Conservation (phyloP, 1,139 yeast genomes). For the Kurtzmaniella quercitrusa region DNA sequence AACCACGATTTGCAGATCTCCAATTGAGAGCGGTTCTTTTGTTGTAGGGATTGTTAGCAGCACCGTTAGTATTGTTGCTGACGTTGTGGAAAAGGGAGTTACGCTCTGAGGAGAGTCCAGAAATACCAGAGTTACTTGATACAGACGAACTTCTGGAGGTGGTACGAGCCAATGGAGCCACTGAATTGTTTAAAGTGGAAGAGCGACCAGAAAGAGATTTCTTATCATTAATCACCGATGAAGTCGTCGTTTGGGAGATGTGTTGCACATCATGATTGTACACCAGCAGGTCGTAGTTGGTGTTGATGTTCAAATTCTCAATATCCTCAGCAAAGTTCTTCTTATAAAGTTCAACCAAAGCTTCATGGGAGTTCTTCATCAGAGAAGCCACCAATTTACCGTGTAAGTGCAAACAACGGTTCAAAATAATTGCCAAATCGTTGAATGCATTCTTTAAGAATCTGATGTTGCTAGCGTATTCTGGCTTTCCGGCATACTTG, state of each 20-base stretch:
- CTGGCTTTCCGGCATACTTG: slow-evolving; percentile 36
- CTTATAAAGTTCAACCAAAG: slow-evolving; percentile 59
- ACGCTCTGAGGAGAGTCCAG: slow-evolving; percentile 22
- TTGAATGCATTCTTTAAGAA: slow-evolving; percentile 61
- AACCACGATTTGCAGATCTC: slow-evolving; percentile 21
- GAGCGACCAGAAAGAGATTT: slow-evolving; percentile 14
- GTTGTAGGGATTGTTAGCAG: slow-evolving; percentile 24
- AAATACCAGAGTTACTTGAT: slow-evolving; percentile 26
- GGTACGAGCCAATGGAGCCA: slow-evolving; percentile 28
- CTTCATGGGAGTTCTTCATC: slow-evolving; percentile 61
- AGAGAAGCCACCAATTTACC: slow-evolving; percentile 58
- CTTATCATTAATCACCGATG: slow-evolving; percentile 14
- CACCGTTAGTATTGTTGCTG: slow-evolving; percentile 5
- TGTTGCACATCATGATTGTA: slow-evolving; percentile 23
- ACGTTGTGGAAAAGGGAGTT: slow-evolving; percentile 10
- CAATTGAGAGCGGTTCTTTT: slow-evolving; percentile 49
- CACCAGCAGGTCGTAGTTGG: slow-evolving; percentile 27
- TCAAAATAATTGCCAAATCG: slow-evolving; percentile 63
- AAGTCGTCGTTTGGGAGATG: slow-evolving; percentile 12
- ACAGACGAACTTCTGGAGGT: slow-evolving; percentile 28
- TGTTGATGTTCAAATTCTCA: slow-evolving; percentile 30
- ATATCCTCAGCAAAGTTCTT: slow-evolving; percentile 72
- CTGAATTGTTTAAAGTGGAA: slow-evolving; percentile 12
- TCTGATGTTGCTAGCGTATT: slow-evolving; percentile 40
- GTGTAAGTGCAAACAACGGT: slow-evolving; percentile 66